Evolutionary conservation across 1,284 basidiomycete species (phyloP), one percentile per base, ranked within the genome.

Genomic region (Stereum hirsutum): DNA sequence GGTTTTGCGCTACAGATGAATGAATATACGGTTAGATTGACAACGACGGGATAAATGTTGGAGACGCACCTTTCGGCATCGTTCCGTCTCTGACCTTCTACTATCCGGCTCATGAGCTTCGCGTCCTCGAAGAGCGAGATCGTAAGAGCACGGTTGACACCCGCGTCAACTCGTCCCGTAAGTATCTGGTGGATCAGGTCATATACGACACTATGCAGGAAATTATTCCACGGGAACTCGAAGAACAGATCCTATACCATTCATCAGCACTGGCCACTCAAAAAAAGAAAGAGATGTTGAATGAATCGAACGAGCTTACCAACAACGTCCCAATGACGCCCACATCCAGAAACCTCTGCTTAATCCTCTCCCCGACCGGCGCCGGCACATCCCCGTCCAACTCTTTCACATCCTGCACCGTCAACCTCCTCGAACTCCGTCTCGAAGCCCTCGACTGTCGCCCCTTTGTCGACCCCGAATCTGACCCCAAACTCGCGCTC

Each of bases 151-250:
- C 87, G 77, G 56, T 93, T 95, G 45, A 78, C 70, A 1, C 86
- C 84, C 21, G 69, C 70, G 23, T 90, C 81, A 30, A 91, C 70
- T 27, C 80, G 74, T 12, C 93, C 93, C 11, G 89, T 95, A 49
- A 99, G 74, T 39, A 97, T 87, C 60, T 99, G 96, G 59, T 98
- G 95, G 2, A 99, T 72, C 39, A 98, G 72, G 61, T 99, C 96
- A 59, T 99, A 99, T 14, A 97, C 92, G 12, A 95, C 87, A 55
- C 92, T 94, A 61, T 99, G 96, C 33, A 99, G 66, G 60, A 99
- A 98, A 59, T 99, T 98, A 68, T 99, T 98, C 86, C 91, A 93
- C 0, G 93, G 92, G 55, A 87, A 96, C 48, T 89, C 81, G 60
- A 98, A 97, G 70, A 99, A 98, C 31, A 98, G 69, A 54, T 93